phyloP scores from a whole-genome alignment of 1,284 basidiomycete species.

The Filobasidium uniguttulatum region DNA sequence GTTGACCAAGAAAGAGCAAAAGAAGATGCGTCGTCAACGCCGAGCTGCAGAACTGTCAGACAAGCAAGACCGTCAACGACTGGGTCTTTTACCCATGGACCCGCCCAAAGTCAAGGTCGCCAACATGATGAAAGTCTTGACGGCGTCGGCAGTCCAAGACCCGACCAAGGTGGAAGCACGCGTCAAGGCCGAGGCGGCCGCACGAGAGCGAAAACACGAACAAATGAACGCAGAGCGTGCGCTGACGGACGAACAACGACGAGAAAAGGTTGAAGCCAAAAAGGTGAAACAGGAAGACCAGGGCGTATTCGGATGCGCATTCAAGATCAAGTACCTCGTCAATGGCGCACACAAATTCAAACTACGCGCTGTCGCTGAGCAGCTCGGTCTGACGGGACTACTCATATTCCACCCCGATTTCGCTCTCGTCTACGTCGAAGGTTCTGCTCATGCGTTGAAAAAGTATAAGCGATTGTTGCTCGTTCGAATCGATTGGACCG shows the following conservation, averaged over 20 bases:
- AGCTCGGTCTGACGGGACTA: slow-evolving; percentile 71
- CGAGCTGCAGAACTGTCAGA: slow-evolving; percentile 83
- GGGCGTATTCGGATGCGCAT: slow-evolving; percentile 73
- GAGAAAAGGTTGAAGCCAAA: slow-evolving; percentile 73
- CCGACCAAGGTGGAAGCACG: slow-evolving; percentile 90
- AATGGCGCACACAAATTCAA: slow-evolving; percentile 93
- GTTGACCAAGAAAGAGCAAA: slow-evolving; percentile 87
- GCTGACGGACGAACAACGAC: slow-evolving; percentile 74
- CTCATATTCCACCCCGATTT: slow-evolving; percentile 81
- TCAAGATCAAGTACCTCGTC: slow-evolving; percentile 82
- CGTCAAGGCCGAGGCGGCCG: slow-evolving; percentile 81
- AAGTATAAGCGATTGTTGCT: slow-evolving; percentile 81
- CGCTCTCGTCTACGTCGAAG: slow-evolving; percentile 86
- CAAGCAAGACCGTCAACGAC: slow-evolving; percentile 84
- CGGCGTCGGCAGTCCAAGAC: slow-evolving; percentile 90
- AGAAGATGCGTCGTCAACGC: slow-evolving; percentile 86
- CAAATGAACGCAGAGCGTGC: slow-evolving; percentile 82
- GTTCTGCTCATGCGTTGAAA: slow-evolving; percentile 69
- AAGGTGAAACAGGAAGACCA: slow-evolving; percentile 73
- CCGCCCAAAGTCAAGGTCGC: slow-evolving; percentile 89
- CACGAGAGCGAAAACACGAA: slow-evolving; percentile 75
- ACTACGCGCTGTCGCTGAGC: slow-evolving; percentile 88
- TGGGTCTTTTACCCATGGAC: slow-evolving; percentile 91
- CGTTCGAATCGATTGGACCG: slow-evolving; percentile 84
- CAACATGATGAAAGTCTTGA: slow-evolving; percentile 96